These are phyloP conservation scores for Tubosaeta brunneosetosa DNA, from an alignment of 768 basidiomycete species.

Conservation along the genomic window DNA sequence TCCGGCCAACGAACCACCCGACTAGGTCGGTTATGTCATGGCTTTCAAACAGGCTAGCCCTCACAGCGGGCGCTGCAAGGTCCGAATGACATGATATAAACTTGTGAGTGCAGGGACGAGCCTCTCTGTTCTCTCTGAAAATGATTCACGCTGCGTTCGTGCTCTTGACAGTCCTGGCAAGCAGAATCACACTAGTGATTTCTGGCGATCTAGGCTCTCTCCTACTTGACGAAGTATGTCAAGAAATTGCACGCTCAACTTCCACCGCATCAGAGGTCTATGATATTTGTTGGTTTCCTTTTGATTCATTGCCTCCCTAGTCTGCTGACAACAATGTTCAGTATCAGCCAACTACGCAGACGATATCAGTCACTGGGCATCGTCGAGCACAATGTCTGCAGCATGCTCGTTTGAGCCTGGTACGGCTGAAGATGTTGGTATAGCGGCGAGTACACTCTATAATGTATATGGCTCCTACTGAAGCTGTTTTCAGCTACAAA, in stretches of 20 bases:
- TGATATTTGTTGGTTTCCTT: slow-evolving; percentile 33
- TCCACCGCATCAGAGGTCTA: slow-evolving; percentile 45
- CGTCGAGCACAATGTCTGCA: slow-evolving; percentile 42
- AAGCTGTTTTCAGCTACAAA: slow-evolving; percentile 5
- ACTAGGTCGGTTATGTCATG: neutral
- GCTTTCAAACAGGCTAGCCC: neutral
- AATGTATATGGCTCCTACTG: neutral
- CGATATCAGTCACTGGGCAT: slow-evolving; percentile 49
- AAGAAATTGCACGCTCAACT: slow-evolving; percentile 27
- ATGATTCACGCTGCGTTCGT: neutral
- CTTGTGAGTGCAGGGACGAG: no score
- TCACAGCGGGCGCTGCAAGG: neutral
- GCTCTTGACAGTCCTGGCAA: neutral
- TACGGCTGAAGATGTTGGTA: slow-evolving; percentile 45
- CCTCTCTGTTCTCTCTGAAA: neutral
- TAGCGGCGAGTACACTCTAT: slow-evolving; percentile 34
- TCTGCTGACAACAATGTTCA: neutral
- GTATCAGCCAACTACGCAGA: slow-evolving; percentile 30
- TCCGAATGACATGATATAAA: neutral
- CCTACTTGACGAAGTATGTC: slow-evolving; percentile 23
- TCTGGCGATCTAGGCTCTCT: neutral
- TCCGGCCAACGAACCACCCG: neutral
- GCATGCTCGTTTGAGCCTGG: slow-evolving; percentile 58
- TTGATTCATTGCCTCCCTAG: neutral
- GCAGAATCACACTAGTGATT: neutral